These are phyloP conservation scores for Macrotyloma uniflorum DNA, from an alignment of 306 rosid genomes.

Conservation along the genomic window DNA sequence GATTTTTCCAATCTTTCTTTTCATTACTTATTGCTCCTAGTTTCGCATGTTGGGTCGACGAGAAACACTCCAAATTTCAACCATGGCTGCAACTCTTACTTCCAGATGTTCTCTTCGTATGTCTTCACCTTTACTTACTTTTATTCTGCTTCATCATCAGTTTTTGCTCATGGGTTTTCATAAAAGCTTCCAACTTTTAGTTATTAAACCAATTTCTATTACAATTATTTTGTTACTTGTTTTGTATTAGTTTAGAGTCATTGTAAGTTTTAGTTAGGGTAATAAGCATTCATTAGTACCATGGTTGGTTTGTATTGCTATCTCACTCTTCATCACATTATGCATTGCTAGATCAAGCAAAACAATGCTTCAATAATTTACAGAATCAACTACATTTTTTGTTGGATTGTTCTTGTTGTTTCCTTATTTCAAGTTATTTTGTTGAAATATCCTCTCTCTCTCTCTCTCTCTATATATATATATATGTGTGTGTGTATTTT, in stretches of 20 bases:
- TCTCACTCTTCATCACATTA: not conserved
- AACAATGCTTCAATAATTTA: not conserved
- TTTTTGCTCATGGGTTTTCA: not conserved
- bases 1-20: not conserved
- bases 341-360: not conserved
- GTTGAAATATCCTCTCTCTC: not conserved
- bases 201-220: not conserved
- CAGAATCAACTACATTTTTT: not conserved
- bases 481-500: not conserved
- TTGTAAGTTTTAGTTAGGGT: not conserved
- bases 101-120: conserved; percentile 24
- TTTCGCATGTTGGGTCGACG: not conserved
- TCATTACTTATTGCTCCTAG: not conserved
- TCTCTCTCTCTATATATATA: not conserved
- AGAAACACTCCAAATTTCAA: not conserved
- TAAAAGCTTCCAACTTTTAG: not conserved
- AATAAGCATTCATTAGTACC: not conserved
- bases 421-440: not conserved
- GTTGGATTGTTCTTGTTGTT: not conserved
- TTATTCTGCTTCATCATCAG: not conserved
- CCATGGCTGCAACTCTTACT: conserved; percentile 22
- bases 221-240: not conserved
- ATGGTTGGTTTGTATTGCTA: not conserved
- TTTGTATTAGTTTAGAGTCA: not conserved
- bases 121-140: not conserved